These are phyloP conservation scores for Nicotiana knightiana DNA, from an alignment of 257 asterid species.

Conservation along the genomic window DNA sequence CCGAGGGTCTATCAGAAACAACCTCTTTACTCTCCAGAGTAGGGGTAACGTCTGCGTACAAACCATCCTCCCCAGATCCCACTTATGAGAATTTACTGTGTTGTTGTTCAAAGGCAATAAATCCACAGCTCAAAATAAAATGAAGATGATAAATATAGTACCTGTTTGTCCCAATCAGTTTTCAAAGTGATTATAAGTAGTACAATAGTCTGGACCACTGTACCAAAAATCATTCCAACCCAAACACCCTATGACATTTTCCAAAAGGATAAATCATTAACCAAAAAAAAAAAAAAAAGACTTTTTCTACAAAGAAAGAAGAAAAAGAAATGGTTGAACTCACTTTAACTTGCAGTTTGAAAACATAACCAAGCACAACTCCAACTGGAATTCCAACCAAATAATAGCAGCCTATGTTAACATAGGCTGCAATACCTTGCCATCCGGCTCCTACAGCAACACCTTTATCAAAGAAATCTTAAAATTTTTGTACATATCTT, in stretches of 20 bases:
- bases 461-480: slow-evolving; percentile 5
- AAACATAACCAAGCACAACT: slow-evolving; percentile 28
- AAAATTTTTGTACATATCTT: not conserved
- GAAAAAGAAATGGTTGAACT: not conserved
- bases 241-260: slow-evolving; percentile 40
- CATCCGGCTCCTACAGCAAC: slow-evolving; percentile 49
- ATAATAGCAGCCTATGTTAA: slow-evolving; percentile 39
- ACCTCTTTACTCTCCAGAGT: too few species aligned
- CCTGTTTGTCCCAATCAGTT: slow-evolving; percentile 52
- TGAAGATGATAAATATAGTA: not conserved
- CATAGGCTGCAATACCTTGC: slow-evolving; percentile 42
- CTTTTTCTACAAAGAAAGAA: not conserved
- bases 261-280: not conserved
- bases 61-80: too few species aligned
- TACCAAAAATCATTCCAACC: slow-evolving; percentile 47
- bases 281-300: not conserved
- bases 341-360: slow-evolving; percentile 34
- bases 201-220: slow-evolving; percentile 31
- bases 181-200: slow-evolving; percentile 32
- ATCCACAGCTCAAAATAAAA: not conserved
- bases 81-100: too few species aligned
- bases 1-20: too few species aligned
- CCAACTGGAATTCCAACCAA: slow-evolving; percentile 40
- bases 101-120: not conserved
- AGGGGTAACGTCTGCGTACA: too few species aligned